Percentiles rank a stretch among this genome's conserved stretches.
phyloP scores from a whole-genome alignment of 805 yeast species.

The Zygosaccharomyces rouxii region DNA sequence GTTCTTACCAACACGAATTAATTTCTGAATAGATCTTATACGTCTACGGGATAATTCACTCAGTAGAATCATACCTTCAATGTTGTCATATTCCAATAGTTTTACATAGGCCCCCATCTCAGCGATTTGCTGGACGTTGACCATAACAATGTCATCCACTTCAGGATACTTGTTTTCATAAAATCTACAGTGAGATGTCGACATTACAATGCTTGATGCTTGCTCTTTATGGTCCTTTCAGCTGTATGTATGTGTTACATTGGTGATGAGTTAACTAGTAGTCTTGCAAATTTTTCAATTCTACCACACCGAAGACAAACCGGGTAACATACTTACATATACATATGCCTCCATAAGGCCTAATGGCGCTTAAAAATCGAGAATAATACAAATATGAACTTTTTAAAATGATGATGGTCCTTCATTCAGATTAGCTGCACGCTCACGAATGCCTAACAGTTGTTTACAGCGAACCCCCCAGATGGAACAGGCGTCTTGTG shows the following conservation, averaged over 20 bases:
- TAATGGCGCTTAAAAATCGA: background rate
- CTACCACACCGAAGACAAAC: background rate
- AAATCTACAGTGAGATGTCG: constrained; percentile 88
- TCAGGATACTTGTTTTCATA: constrained; percentile 98
- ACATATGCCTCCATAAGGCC: background rate
- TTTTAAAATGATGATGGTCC: background rate
- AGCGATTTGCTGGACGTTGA: constrained; percentile 95
- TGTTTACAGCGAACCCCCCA: constrained; percentile 19
- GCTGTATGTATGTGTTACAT: background rate
- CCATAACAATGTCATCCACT: constrained; percentile 98
- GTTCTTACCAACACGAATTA: constrained; percentile 96
- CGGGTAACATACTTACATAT: background rate
- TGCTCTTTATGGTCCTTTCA: background rate
- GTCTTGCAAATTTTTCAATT: background rate
- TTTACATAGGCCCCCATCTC: constrained; percentile 99
- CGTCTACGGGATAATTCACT: constrained; percentile 98
- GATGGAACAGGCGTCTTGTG: constrained; percentile 20
- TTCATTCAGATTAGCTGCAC: background rate
- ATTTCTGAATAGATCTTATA: constrained; percentile 94
- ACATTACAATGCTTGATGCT: constrained; percentile 43
- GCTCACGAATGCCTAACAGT: constrained; percentile 9
- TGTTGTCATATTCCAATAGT: constrained; percentile 92
- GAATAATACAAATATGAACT: background rate
- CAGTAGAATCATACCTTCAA: constrained; percentile 96
- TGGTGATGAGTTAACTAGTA: background rate